A percentile compares a stretch with the other conserved stretches of the same genome.
Evolutionary conservation across 306 rosid species (phyloP).

Genomic region (Rosa multiflora): DNA sequence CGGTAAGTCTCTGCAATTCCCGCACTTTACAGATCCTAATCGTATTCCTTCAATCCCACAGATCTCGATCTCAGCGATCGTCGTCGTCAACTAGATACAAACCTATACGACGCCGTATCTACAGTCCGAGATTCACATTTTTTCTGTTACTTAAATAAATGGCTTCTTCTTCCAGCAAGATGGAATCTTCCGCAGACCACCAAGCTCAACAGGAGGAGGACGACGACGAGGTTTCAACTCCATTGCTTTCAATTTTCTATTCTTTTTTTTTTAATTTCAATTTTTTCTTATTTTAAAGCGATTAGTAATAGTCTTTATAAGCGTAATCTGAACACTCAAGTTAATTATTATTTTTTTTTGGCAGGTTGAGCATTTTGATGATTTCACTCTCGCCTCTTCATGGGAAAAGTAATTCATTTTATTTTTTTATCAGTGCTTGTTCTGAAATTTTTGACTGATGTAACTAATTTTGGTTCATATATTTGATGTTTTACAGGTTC

Average conservation of each 20-base stretch:
- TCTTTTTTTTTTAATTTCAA: too few relatives aligned
- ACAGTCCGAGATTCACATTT: not conserved
- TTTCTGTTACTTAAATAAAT: conserved; percentile 36
- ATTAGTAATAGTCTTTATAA: not conserved
- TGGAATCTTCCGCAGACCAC: conserved; percentile 41
- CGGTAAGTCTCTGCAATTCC: too few relatives aligned
- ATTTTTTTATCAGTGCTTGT: not conserved
- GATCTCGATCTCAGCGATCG: too few relatives aligned
- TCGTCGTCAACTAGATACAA: not conserved
- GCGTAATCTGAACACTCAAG: not conserved
- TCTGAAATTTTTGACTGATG: not conserved
- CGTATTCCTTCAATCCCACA: too few relatives aligned
- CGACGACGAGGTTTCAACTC: conserved; percentile 22
- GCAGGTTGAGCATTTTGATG: conserved; percentile 95
- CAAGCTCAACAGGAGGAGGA: conserved; percentile 54
- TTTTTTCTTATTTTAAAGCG: not conserved
- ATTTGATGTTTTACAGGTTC: conserved; percentile 51
- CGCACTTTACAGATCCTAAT: too few relatives aligned
- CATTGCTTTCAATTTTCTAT: not conserved
- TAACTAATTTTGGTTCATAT: not conserved
- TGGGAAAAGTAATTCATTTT: conserved; percentile 79
- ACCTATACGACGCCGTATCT: not conserved
- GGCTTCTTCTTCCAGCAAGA: conserved; percentile 75
- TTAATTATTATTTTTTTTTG: not conserved
- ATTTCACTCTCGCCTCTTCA: conserved; percentile 92